These are phyloP conservation scores for Erysimum cheiri DNA, from an alignment of 441 rosid species.

Conservation along the genomic window DNA sequence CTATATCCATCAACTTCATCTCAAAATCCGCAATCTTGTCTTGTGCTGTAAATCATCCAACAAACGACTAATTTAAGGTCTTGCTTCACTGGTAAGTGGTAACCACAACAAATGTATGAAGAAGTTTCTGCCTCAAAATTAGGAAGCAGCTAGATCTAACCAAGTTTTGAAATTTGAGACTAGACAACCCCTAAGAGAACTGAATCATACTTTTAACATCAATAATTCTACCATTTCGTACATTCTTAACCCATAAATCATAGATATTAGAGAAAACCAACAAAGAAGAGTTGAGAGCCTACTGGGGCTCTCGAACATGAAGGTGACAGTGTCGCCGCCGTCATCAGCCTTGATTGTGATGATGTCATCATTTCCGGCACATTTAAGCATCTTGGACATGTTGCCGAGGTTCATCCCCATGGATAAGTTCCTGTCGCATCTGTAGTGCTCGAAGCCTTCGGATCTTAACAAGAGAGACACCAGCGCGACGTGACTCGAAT, in stretches of 20 bases:
- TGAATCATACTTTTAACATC: neutral
- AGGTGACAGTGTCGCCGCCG: conserved; percentile 92
- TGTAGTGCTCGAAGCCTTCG: conserved; percentile 97
- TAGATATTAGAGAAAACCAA: neutral
- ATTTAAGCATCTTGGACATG: conserved; percentile 92
- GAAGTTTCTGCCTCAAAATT: neutral
- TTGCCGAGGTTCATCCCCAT: conserved; percentile 93
- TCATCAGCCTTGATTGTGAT: conserved; percentile 97
- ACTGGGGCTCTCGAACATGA: conserved; percentile 99
- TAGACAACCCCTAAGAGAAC: neutral
- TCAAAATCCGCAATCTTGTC: conserved; percentile 94
- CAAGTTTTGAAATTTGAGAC: neutral
- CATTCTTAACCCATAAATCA: neutral
- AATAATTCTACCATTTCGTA: neutral
- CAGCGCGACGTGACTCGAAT: conserved; percentile 98
- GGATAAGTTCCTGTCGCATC: conserved; percentile 88
- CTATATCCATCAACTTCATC: conserved; percentile 98
- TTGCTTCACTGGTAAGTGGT: neutral
- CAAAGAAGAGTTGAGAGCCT: conserved; percentile 31
- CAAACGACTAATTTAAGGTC: neutral
- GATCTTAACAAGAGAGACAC: conserved; percentile 87
- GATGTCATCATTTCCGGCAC: conserved; percentile 96
- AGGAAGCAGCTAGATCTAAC: neutral
- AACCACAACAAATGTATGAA: neutral
- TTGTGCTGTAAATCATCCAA: conserved; percentile 61